Base-by-base conservation (phyloP, 495 filamentous ascomycete species). In the Baudoinia panamericana region DNA sequence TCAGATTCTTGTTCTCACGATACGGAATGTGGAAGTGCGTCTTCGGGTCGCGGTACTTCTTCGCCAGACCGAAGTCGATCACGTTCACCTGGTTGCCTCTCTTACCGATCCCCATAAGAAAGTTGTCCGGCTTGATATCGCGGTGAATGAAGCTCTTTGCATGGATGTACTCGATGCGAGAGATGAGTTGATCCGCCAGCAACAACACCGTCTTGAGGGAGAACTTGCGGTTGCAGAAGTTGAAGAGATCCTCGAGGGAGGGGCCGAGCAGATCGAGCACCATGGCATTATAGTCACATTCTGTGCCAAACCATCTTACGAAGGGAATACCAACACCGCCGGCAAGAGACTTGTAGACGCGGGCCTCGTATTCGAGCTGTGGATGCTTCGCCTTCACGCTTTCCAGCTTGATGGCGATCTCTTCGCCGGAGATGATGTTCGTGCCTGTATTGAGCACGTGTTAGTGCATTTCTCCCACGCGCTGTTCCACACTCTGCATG, bases 281-380 rank as follows among this genome's bases (percentile, higher is more conserved):
- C 92, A 99, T 99, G 56, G 92, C 92, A 66, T 99, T 96, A 75
- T 99, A 99, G 67, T 99, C 92, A 64, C 92, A 99, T 65, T 99
- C 92, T 41, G 92, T 99, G 48, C 92, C 92, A 65, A 96, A 99
- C 92, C 92, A 99, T 61, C 92, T 84, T 52, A 99, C 92, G 56
- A 99, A 99, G 28, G 92, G 92, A 46, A 99, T 99, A 39, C 92
- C 92, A 50, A 99, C 92, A 62, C 92, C 92, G 48, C 92, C 92
- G 36, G 92, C 92, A 42, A 99, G 81, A 17, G 86, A 93, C 67
- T 99, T 99, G 79, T 99, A 99, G 58, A 99, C 92, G 47, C 92
- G 86, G 43, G 92, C 92, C 62, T 99, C 92, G 72, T 99, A 99
- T 66, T 99, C 92, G 30, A 99, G 82, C 61, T 99, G 92, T 27